phyloP scores from a whole-genome alignment of 495 filamentous ascomycete genomes.

The Friedmanniomyces simplex region DNA sequence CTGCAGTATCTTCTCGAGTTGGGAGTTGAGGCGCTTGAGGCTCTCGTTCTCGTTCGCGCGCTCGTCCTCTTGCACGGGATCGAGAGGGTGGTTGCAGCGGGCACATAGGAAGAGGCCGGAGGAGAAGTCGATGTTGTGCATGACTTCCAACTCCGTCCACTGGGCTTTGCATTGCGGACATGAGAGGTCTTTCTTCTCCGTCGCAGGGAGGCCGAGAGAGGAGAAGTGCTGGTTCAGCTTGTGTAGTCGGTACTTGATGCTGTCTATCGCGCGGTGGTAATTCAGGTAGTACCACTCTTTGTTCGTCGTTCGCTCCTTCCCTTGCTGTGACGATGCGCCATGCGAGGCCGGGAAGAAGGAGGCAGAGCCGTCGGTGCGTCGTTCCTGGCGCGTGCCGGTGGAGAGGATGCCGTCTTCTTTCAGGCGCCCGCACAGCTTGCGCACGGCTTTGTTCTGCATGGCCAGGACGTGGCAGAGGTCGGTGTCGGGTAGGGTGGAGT shows the following conservation, averaged over 20 bases:
- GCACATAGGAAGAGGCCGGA: conserved; percentile 68
- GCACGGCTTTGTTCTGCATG: conserved; percentile 68
- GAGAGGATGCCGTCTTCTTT: conserved; percentile 75
- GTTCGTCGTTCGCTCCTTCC: conserved; percentile 16
- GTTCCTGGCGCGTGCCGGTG: conserved; percentile 44
- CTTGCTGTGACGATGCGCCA: not conserved
- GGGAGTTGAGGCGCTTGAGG: conserved; percentile 73
- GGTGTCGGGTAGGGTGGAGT: conserved; percentile 77
- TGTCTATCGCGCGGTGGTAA: conserved; percentile 86
- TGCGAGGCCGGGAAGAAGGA: not conserved
- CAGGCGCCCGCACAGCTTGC: conserved; percentile 72
- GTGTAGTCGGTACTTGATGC: conserved; percentile 89
- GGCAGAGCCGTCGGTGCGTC: conserved; percentile 12
- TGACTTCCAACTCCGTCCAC: conserved; percentile 77
- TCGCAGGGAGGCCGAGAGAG: conserved; percentile 60
- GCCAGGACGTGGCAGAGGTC: conserved; percentile 78
- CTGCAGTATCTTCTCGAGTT: conserved; percentile 74
- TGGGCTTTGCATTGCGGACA: conserved; percentile 70
- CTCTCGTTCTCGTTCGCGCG: conserved; percentile 58
- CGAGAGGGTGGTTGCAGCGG: conserved; percentile 62
- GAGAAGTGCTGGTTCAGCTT: conserved; percentile 76
- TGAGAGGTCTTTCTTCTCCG: conserved; percentile 82
- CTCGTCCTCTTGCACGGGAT: conserved; percentile 49
- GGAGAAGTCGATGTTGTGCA: conserved; percentile 54
- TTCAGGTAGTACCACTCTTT: conserved; percentile 92